phyloP scores from a whole-genome alignment of 441 rosid genomes.

The Populus hybrid region DNA sequence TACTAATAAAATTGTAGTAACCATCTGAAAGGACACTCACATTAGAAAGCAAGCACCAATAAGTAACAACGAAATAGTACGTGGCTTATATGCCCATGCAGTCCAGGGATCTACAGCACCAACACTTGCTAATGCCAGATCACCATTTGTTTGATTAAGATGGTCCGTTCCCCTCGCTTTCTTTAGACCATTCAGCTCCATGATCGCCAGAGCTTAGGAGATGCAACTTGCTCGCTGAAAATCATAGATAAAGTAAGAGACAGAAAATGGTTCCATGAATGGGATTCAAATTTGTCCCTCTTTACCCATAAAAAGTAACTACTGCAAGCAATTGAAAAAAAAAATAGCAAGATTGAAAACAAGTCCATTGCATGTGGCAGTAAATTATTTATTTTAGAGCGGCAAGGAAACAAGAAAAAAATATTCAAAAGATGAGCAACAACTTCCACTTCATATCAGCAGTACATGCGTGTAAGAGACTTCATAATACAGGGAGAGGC shows the following conservation, averaged over 20 bases:
- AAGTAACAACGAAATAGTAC: conserved; percentile 80
- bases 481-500: background rate
- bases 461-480: background rate
- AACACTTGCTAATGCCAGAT: conserved; percentile 21
- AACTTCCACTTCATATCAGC: background rate
- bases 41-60: conserved; percentile 94
- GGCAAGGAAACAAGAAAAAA: background rate
- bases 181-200: conserved; percentile 66
- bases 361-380: background rate
- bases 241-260: background rate
- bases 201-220: conserved; percentile 26
- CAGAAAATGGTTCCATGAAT: background rate
- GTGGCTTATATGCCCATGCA: conserved; percentile 99
- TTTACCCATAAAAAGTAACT: no score
- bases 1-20: background rate
- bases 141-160: conserved; percentile 55
- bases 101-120: conserved; percentile 97
- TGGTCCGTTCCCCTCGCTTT: conserved; percentile 49
- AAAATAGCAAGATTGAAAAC: background rate
- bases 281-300: background rate
- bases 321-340: background rate
- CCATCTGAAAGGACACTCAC: conserved; percentile 42
- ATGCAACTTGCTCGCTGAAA: conserved; percentile 31
- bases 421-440: background rate
- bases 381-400: no score